Evolutionary conservation across 371 early-diverging fungal species (phyloP).

Genomic region (Rhizopus microsporus): DNA sequence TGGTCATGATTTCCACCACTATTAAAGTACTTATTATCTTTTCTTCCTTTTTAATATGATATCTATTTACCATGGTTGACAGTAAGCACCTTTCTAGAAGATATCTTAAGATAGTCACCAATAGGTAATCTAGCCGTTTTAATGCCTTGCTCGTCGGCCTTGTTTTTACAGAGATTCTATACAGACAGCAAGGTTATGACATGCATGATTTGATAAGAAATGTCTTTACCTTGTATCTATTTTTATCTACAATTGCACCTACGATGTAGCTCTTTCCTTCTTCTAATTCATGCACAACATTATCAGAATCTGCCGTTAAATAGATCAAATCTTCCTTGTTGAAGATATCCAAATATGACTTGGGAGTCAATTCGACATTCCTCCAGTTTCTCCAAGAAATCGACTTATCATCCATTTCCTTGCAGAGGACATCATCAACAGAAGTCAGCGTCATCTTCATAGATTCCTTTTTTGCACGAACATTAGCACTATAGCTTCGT

Average conservation of each 20-base stretch:
- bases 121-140: conserved; percentile 86
- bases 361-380: conserved; percentile 35
- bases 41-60: not conserved
- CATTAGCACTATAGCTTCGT: conserved; percentile 72
- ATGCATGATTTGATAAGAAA: not conserved
- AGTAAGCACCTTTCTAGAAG: conserved; percentile 83
- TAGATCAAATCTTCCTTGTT: conserved; percentile 74
- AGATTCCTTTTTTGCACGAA: conserved; percentile 43
- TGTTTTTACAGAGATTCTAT: conserved; percentile 72
- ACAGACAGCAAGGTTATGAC: not conserved
- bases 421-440: conserved; percentile 37
- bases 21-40: not conserved
- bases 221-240: conserved; percentile 70
- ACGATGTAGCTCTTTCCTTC: conserved; percentile 79
- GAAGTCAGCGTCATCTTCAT: conserved; percentile 55
- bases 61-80: conserved; percentile 80
- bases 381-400: conserved; percentile 47
- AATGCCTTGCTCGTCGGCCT: conserved; percentile 78
- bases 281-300: conserved; percentile 68
- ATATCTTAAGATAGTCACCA: conserved; percentile 76
- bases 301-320: conserved; percentile 87
- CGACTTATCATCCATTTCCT: conserved; percentile 46
- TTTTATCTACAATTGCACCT: conserved; percentile 96
- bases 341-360: conserved; percentile 47
- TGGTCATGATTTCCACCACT: conserved; percentile 82